phyloP scores from a whole-genome alignment of 352 stramenopile genomes.

The Pseudoperonospora humuli region DNA sequence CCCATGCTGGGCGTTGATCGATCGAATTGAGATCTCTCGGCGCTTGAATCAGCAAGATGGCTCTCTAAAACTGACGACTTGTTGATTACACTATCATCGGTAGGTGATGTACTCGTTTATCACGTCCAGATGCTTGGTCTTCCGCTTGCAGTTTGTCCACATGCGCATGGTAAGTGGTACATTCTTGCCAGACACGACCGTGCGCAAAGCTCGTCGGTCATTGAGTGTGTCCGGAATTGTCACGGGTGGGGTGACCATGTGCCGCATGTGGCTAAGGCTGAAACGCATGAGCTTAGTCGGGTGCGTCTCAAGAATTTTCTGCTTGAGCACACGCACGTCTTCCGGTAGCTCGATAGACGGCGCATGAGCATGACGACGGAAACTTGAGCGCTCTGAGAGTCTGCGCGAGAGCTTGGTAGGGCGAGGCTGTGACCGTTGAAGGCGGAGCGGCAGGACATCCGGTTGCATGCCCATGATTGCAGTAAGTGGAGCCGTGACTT shows the following conservation, averaged over 20 bases:
- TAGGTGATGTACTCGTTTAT: constrained; percentile 46
- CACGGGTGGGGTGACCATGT: constrained; percentile 39
- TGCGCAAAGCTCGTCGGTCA: constrained; percentile 24
- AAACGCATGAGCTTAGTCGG: constrained; percentile 40
- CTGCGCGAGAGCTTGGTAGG: constrained; percentile 14
- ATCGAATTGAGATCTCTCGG: background rate
- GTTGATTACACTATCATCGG: constrained; percentile 11
- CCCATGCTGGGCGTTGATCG: background rate
- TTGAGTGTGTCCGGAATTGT: constrained; percentile 36
- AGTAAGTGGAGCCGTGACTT: background rate
- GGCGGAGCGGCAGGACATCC: constrained; percentile 7
- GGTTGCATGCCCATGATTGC: constrained; percentile 25
- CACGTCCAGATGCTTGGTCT: constrained; percentile 32
- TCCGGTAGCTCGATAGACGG: constrained; percentile 22
- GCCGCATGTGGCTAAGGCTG: constrained; percentile 42
- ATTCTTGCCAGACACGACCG: constrained; percentile 35
- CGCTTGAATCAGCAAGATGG: constrained; percentile 5
- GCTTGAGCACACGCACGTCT: constrained; percentile 39
- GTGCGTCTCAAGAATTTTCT: constrained; percentile 37
- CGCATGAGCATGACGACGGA: constrained; percentile 13
- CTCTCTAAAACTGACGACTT: constrained; percentile 7
- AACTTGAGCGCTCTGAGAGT: constrained; percentile 20
- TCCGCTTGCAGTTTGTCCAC: constrained; percentile 38
- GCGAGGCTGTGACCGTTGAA: constrained; percentile 19
- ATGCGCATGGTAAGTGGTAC: constrained; percentile 42